Base-by-base conservation (phyloP, 169 alveolate genomes). In the Cryptosporidium ryanae region DNA sequence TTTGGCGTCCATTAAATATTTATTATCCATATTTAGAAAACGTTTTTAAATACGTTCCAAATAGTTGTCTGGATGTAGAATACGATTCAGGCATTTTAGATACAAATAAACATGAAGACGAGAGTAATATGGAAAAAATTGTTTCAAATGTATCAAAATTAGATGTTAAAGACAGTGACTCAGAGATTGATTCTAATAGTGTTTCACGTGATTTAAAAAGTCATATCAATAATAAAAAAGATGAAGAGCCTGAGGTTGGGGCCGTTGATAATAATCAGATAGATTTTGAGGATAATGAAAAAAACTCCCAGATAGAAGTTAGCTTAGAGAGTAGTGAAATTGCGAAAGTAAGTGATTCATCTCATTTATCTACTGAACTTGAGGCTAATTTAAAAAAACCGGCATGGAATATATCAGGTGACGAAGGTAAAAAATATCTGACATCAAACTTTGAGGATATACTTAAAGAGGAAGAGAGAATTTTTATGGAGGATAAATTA, bases 1-100 rank as follows among this genome's bases (percentile, higher is more conserved):
- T 70, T 54, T 70, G 84, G 84, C 54, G 55, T 5, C 67, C 84
- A 31, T 31, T 70, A 17, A 27, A 46, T 48, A 23, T 43, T 21
- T 66, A 32, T 66, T 66, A 66, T 32, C 82, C 82, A n/a, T 57
- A 66, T 1, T 34, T 66, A 23, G 46, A 48, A 29, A 43, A 48
- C 23, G 46, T 63, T 25, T 66, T 66, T 66, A 32, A 57, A 43
- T 48, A 48, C 23, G 46, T 66, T 25, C 82, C 82, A 23, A 65
- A 43, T 66, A 38, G 8, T 38, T 38, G 46, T 38, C 25, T 66
- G n/a, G 82, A 66, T 27, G 18, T 21, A 13, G 23, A 44, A 21
- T 48, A 44, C 23, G 46, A 38, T 10, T 50, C 82, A n/a, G n/a
- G n/a, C 46, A 38, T 38, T 6, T 4, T 38, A 21, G 12, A 43